phyloP scores from a whole-genome alignment of 306 rosid species.

The Pueraria montana region DNA sequence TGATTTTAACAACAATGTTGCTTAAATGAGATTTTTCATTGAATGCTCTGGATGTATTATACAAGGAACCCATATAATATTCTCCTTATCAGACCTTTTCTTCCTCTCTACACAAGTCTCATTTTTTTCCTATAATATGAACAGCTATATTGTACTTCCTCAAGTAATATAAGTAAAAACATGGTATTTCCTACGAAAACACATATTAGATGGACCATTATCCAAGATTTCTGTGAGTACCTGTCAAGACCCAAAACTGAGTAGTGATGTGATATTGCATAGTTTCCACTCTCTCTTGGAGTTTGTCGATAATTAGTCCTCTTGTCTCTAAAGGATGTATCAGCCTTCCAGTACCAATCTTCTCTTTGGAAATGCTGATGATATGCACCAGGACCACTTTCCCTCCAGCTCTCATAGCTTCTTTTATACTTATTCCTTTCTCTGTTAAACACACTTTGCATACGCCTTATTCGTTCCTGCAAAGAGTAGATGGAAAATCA shows the following conservation, averaged over 20 bases:
- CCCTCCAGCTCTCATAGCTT: slow-evolving; percentile 91
- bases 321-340: slow-evolving; percentile 69
- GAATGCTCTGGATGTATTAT: slow-evolving; percentile 32
- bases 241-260: slow-evolving; percentile 97
- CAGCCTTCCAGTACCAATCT: slow-evolving; percentile 99
- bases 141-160: slow-evolving; percentile 20
- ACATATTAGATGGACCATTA: slow-evolving; percentile 9
- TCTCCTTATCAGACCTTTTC: slow-evolving; percentile 28
- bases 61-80: slow-evolving; percentile 18
- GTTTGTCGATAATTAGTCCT: slow-evolving; percentile 69
- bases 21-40: slow-evolving; percentile 15
- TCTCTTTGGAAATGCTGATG: slow-evolving; percentile 91
- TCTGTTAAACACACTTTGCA: slow-evolving; percentile 97
- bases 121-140: background rate
- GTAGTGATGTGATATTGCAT: slow-evolving; percentile 91
- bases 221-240: slow-evolving; percentile 53
- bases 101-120: slow-evolving; percentile 38
- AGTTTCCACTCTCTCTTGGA: slow-evolving; percentile 71
- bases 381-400: slow-evolving; percentile 61
- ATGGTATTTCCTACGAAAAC: slow-evolving; percentile 1
- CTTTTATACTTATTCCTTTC: slow-evolving; percentile 88
- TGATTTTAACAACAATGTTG: background rate
- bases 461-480: slow-evolving; percentile 97
- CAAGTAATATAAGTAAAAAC: slow-evolving; percentile 15
- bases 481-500: slow-evolving; percentile 39